Evolutionary conservation across 1,139 yeast genomes (phyloP).

Genomic region (Sporopachydermia cereana): DNA sequence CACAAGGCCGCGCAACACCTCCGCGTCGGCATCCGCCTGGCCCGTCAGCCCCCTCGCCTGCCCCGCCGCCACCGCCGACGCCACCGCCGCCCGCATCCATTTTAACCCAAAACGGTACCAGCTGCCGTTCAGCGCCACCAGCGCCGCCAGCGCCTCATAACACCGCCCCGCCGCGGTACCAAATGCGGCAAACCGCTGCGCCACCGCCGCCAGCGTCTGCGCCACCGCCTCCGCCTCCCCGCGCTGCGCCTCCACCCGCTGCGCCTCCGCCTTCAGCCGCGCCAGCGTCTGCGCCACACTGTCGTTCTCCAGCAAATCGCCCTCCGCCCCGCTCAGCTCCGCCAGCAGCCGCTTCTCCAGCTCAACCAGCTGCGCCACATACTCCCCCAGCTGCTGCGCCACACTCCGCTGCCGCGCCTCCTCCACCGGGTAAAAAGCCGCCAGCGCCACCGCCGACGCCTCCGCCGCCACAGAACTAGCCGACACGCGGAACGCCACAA

Average conservation of each 20-base stretch:
- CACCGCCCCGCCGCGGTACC: not conserved
- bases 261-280: conserved; percentile 50
- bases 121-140: conserved; percentile 32
- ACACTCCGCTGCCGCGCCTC: conserved; percentile 46
- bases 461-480: conserved; percentile 53
- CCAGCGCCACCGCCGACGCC: conserved; percentile 46
- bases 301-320: conserved; percentile 60
- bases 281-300: conserved; percentile 50
- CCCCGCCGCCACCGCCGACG: not conserved
- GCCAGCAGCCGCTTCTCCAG: conserved; percentile 54
- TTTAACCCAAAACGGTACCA: conserved; percentile 2
- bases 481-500: conserved; percentile 65
- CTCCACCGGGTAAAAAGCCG: conserved; percentile 51
- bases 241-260: conserved; percentile 41
- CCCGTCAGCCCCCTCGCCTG: not conserved
- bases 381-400: conserved; percentile 46
- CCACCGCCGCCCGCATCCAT: not conserved
- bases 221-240: conserved; percentile 43
- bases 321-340: conserved; percentile 45
- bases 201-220: conserved; percentile 37
- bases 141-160: conserved; percentile 17
- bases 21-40: not conserved
- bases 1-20: not conserved
- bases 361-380: conserved; percentile 38
- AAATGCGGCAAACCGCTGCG: conserved; percentile 17